Conservation (phyloP, 805 yeast genomes). For the Lachancea dasiensis region DNA sequence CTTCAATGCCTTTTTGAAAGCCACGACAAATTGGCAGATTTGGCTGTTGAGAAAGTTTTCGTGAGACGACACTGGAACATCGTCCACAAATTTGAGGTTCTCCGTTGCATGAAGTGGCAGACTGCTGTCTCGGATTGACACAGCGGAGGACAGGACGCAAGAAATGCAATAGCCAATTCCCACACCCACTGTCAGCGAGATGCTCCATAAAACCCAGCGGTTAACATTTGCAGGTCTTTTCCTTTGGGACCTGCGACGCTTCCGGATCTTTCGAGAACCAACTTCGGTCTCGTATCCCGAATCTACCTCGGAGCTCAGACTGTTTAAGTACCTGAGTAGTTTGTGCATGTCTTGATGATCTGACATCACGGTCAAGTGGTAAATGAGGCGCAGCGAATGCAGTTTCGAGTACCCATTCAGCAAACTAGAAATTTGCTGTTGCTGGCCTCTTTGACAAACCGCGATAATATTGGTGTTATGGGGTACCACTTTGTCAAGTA, state of each 20-base stretch:
- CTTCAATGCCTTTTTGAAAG: slow-evolving; percentile 16
- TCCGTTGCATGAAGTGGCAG: slow-evolving; percentile 4
- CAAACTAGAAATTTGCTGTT: slow-evolving; percentile 22
- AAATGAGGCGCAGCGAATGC: slow-evolving; percentile 19
- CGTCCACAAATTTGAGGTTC: slow-evolving; percentile 12
- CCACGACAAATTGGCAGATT: slow-evolving; percentile 15
- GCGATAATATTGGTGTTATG: slow-evolving; percentile 22
- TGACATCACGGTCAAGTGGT: slow-evolving; percentile 22
- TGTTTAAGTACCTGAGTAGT: slow-evolving; percentile 19
- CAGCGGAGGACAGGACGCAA: slow-evolving; percentile 14
- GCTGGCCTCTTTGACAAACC: slow-evolving; percentile 27
- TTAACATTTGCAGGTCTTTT: neutral
- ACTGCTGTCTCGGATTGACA: slow-evolving; percentile 6
- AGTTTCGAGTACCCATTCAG: slow-evolving; percentile 20
- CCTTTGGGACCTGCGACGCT: slow-evolving; percentile 8
- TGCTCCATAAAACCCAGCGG: slow-evolving; percentile 23
- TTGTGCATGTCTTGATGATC: slow-evolving; percentile 20
- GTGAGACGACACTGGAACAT: slow-evolving; percentile 6
- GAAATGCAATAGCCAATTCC: slow-evolving; percentile 30
- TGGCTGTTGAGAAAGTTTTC: slow-evolving; percentile 12
- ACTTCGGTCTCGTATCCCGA: slow-evolving; percentile 13
- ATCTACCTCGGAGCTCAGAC: slow-evolving; percentile 12
- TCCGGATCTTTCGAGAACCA: slow-evolving; percentile 7
- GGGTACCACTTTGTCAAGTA: slow-evolving; percentile 22
- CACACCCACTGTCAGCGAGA: slow-evolving; percentile 28